Base-by-base conservation (phyloP, 2,329 filamentous ascomycete species). In the Remersonia thermophila region DNA sequence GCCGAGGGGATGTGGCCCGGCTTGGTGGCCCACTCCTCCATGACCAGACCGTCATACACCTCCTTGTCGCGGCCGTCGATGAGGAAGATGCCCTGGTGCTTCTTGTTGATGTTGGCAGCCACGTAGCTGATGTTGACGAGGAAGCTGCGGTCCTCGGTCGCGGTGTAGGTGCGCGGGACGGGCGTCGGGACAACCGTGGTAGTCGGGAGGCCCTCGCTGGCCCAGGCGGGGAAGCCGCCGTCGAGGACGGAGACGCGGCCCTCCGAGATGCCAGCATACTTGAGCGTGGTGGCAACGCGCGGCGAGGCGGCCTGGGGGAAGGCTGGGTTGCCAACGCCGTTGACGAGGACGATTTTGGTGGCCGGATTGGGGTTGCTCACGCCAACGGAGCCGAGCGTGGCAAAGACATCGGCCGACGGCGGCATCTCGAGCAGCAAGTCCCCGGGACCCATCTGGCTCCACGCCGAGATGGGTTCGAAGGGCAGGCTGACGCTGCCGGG, bases 1-100 rank as follows among this genome's bases (percentile, higher is more conserved):
- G 43, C 43, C 15, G 40, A 43, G 31, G 40, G 43, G 32, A 45
- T 45, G 30, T 45, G 43, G 31, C 43, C 43, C n/a, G 40, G 33
- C 31, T 37, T 39, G 31, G 32, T 29, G 14, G 43, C 40, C 40
- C 43, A 45, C 11, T 41, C 33, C 40, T 45, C 43, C 4, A 45
- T 13, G 10, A 39, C 36, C 32, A 23, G 26, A 18, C 43, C 43
- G 36, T 45, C 42, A 38, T 45, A 45, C n/a, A 45, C 42, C 18
- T 32, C 26, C 18, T 32, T 31, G 32, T 39, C 40, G 23, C 43
- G 38, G 14, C 43, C 43, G 16, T 43, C 43, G 16, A 45, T 35
- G n/a, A 45, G 29, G 32, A 33, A 40, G 30, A 45, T 45, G 28
- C 36, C 36, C 36, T 45, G 16, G 25, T n/a, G 28, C 27, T 38